Base-by-base conservation (phyloP, 2,329 filamentous ascomycete species). In the Fusarium protoensiforme region DNA sequence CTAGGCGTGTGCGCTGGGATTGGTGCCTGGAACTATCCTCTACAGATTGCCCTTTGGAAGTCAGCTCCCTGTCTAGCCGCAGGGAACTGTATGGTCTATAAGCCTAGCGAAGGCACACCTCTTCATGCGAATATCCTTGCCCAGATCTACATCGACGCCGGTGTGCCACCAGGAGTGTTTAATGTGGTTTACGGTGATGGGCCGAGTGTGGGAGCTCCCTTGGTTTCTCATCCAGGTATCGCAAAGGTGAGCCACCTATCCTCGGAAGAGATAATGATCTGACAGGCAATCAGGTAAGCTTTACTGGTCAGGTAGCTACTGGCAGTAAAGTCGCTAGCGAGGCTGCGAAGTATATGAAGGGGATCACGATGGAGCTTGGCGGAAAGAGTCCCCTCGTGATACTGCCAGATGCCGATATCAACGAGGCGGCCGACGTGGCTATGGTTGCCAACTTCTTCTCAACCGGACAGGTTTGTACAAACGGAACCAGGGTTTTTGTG, bases 391-490 rank as follows among this genome's bases (percentile, higher is more conserved):
- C 94, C 0, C 86, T 94, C 43, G 86, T 98, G 60, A 87, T 98
- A 56, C 89, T 97, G 1, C 93, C 93, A 1, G 94, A 96, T 78
- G 93, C 93, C n/a, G 90, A 94, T 60, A 82, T 96, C 20, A 91
- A 94, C 51, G 90, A 90, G 77, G 95, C 95, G 18, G 95, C 94
- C 36, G 92, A 97, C 78, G 93, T 93, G 31, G 94, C 94, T 72
- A 95, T 97, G 92, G 94, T 97, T 87, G 95, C 94, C 77, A 97
- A 97, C 83, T 97, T 97, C 85, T 97, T 93, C 87, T 95, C 92
- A 74, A 93, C 93, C 0, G 95, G 95, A 31, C 95, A 98, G 83
- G 94, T 97, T 59, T 98, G 95, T 87, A 97, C 95, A 58, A 97
- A 97, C 81, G 95, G 95, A 58, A 97, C 95, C 1, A 88, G 95